phyloP scores from a whole-genome alignment of 371 early-diverging fungal genomes.

The Catenaria anguillulae region DNA sequence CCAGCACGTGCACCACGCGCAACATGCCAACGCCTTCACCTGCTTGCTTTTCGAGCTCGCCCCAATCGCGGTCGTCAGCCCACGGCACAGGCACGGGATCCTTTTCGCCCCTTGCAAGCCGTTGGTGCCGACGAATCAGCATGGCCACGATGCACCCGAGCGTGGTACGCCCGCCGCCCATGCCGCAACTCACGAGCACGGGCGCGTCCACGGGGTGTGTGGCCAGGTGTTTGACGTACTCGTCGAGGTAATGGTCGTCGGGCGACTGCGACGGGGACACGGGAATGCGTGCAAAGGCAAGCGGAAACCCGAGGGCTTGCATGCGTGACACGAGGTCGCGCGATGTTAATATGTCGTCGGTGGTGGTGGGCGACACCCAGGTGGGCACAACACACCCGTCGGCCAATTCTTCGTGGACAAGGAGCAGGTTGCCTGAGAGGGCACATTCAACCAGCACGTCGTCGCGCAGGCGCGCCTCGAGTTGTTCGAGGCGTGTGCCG shows the following conservation, averaged over 20 bases:
- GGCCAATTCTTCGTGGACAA: conserved; percentile 56
- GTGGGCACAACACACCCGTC: conserved; percentile 32
- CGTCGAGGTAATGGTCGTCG: conserved; percentile 51
- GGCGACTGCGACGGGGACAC: conserved; percentile 50
- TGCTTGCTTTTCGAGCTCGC: too few species aligned
- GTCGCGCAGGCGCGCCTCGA: conserved; percentile 49
- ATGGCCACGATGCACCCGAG: conserved; percentile 8
- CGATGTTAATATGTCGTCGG: conserved; percentile 54
- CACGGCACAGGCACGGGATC: too few species aligned
- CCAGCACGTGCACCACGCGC: conserved; percentile 37
- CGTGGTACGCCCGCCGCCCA: conserved; percentile 55
- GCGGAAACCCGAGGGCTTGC: conserved; percentile 25
- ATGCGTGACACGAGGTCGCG: conserved; percentile 33
- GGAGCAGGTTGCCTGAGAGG: conserved; percentile 31
- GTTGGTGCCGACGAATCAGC: conserved; percentile 26
- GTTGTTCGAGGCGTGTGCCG: conserved; percentile 42
- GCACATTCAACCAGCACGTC: conserved; percentile 46
- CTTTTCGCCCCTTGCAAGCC: too few species aligned
- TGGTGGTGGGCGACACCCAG: conserved; percentile 41
- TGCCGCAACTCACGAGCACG: conserved; percentile 56
- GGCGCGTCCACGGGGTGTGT: conserved; percentile 30
- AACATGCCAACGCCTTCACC: conserved; percentile 37
- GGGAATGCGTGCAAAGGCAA: conserved; percentile 46
- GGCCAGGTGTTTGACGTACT: conserved; percentile 41
- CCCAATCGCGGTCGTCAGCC: too few species aligned